Evolutionary conservation across 2,329 filamentous ascomycete species (phyloP), one percentile per base, ranked within the genome.

Genomic region (Fusarium sp.): DNA sequence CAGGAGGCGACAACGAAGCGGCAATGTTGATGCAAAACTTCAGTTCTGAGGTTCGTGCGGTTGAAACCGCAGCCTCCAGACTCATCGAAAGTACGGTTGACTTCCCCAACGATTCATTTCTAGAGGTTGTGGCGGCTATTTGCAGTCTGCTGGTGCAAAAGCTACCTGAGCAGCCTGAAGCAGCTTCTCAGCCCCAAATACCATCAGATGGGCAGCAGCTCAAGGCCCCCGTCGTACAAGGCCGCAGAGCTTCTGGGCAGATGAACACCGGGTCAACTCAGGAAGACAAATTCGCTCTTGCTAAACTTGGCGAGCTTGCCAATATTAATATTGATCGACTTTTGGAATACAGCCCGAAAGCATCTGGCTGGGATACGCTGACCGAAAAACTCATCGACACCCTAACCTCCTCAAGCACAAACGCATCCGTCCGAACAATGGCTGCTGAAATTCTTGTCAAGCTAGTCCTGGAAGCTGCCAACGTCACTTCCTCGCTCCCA

Each of bases 41-140:
- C 72, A 89, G 88, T 37, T 84, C 88, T 1, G 96, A 99, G 76
- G 91, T 97, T 30, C 88, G 91, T 62, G 93, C 96, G 33, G 95
- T 98, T 0, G 93, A 97, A 77, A 91, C 91, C 8, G 96, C 96
- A 4, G 93, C 94, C 2, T 89, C 89, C 2, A 89, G 96, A 66
- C 84, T 99, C 18, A 90, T 98, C 60, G 96, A 98, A 77, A 97
- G 94, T 79, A 98, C 94, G 0, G 85, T 91, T 16, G 94, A 97
- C 72, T 98, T 97, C 73, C 93, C 94, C 0, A 94, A 95, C 68
- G 85, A 89, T 16, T 85, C 93, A 0, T 98, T 98, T 72, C 82
- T 91, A 7, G 88, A 92, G 67, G 88, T 98, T 11, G 83, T 98
- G 3, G 82, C 85, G 55, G 91, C 94, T 1, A 85, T 97, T 6